Base-by-base conservation (phyloP, 164 flowering plant species). In the Buxus sempervirens region DNA sequence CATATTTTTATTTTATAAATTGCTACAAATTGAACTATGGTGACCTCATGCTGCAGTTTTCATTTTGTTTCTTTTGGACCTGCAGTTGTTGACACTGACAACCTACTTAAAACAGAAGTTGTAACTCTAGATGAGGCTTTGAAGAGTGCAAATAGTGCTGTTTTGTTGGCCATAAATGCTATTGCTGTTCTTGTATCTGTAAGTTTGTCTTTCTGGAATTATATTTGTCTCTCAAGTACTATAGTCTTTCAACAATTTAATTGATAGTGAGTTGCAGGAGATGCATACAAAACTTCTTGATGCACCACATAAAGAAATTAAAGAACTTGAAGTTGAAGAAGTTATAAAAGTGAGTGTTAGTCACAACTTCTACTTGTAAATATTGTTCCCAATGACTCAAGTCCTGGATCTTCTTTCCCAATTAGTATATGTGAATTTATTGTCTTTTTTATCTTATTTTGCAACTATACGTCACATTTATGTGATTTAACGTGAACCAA, bases 91-190 rank as follows among this genome's bases (percentile, higher is more conserved):
- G 96, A 95, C 66, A 84, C 89, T 63, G 91, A 91, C 75, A 69
- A 72, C 23, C 82, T 95, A 49, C 89, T 95, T 9, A 76, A 84
- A 69, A 85, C 81, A 73, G 97, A 92, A 74, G 75, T 85, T 68
- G 85, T 95, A 21, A 95, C 98, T 63, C 79, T 95, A 45, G 92
- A 90, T 71, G 97, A 95, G 78, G 98, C 98, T 70, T 60, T 92
- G 70, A 84, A 72, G 77, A 84, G 86, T 79, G 91, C 94, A 65
- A 84, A 90, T 72, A 85, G 78, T 82, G 97, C 94, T 79, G 90
- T 88, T 76, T 68, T 83, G 58, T 70, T 87, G 80, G 89, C 94
- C 28, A 75, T 89, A 65, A 86, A 86, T 78, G 78, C 92, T 66
- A 77, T 90, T 57, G 82, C 86, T 32, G 73, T 83, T 74, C 85